phyloP scores from a whole-genome alignment of 176 grass and related monocot genomes.

The Aegilops bicornis region DNA sequence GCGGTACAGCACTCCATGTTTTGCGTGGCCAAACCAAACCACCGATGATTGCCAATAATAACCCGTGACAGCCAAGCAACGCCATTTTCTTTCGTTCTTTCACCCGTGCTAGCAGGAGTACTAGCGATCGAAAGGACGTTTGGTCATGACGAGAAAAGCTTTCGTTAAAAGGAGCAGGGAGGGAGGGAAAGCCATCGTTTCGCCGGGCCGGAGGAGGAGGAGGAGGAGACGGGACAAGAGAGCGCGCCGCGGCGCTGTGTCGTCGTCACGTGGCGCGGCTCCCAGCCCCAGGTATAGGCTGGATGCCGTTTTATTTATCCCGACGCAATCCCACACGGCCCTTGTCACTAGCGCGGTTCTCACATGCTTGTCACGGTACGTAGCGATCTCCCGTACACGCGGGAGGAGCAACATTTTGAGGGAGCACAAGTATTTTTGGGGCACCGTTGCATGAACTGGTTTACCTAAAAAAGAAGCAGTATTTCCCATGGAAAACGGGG shows the following conservation, averaged over 20 bases:
- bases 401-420: not conserved
- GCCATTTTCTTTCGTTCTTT: not conserved
- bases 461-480: no score
- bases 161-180: not conserved
- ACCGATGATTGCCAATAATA: slow-evolving; percentile 10
- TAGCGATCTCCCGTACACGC: not conserved
- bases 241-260: not conserved
- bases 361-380: slow-evolving; percentile 10
- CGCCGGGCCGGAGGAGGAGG: no score
- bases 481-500: no score
- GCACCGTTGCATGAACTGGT: not conserved
- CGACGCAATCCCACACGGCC: slow-evolving; percentile 36
- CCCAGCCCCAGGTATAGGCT: not conserved
- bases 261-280: slow-evolving; percentile 34
- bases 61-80: not conserved
- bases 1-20: not conserved
- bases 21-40: not conserved
- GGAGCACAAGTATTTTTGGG: not conserved
- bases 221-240: not conserved
- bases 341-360: slow-evolving; percentile 35
- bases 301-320: not conserved
- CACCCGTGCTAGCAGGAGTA: not conserved
- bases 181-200: not conserved
- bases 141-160: not conserved
- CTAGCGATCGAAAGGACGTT: not conserved